Conservation (phyloP, 805 yeast genomes). For the Jamesozyma piceae region DNA sequence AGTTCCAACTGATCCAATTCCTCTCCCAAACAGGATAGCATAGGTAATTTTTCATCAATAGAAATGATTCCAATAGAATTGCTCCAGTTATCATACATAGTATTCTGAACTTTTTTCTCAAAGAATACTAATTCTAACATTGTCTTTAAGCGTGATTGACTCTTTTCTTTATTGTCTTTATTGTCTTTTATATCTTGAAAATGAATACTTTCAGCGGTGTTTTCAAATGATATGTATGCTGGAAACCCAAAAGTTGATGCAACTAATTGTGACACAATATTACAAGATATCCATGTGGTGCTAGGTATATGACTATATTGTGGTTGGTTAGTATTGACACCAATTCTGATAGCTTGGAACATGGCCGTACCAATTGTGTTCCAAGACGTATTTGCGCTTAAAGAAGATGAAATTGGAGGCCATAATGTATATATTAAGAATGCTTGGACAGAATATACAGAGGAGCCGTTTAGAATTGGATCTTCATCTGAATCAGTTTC, state of each 20-base stretch:
- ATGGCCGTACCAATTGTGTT: slow-evolving; percentile 86
- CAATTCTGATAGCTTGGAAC: slow-evolving; percentile 84
- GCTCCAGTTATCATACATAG: background rate
- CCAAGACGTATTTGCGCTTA: slow-evolving; percentile 93
- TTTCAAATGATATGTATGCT: slow-evolving; percentile 74
- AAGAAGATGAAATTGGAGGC: slow-evolving; percentile 92
- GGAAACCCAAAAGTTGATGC: slow-evolving; percentile 94
- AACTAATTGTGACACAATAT: slow-evolving; percentile 76
- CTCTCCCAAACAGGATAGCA: background rate
- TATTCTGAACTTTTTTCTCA: background rate
- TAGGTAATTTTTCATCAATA: background rate
- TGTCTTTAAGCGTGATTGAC: background rate
- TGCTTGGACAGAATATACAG: slow-evolving; percentile 91
- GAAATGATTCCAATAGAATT: background rate
- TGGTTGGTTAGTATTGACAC: slow-evolving; percentile 67
- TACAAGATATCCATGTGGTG: slow-evolving; percentile 89
- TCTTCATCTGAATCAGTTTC: slow-evolving; percentile 49
- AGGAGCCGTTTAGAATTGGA: slow-evolving; percentile 75
- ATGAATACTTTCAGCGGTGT: background rate
- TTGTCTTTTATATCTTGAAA: slow-evolving; percentile 27
- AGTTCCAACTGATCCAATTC: background rate
- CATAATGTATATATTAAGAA: slow-evolving; percentile 78
- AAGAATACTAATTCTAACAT: background rate
- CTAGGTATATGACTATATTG: slow-evolving; percentile 54
- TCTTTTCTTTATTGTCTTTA: background rate